A percentile compares a stretch with the other conserved stretches of the same genome.
phyloP scores from a whole-genome alignment of 164 flowering plant species.

The Buxus sempervirens region DNA sequence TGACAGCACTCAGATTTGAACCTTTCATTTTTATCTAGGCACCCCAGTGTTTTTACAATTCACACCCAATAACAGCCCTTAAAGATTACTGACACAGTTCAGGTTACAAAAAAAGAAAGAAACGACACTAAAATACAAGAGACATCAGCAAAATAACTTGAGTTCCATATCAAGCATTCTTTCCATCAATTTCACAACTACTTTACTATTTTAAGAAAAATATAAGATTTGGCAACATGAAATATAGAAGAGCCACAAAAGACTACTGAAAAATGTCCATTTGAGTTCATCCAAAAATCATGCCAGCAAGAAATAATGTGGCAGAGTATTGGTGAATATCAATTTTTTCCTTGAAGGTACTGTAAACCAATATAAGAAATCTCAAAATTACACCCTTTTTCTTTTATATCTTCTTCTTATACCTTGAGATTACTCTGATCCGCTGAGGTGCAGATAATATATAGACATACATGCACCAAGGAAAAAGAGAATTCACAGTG shows the following conservation, averaged over 20 bases:
- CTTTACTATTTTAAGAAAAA: not conserved
- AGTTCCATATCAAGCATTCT: not conserved
- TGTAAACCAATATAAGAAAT: not conserved
- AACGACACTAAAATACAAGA: not conserved
- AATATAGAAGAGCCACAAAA: not conserved
- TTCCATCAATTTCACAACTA: not conserved
- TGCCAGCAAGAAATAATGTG: not conserved
- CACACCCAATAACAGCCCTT: too few species aligned
- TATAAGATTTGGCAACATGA: not conserved
- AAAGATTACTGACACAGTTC: not conserved
- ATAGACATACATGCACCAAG: not conserved
- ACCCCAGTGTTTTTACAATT: too few species aligned
- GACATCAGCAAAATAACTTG: not conserved
- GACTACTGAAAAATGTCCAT: not conserved
- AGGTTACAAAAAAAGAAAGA: not conserved
- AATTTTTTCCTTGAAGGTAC: too few species aligned
- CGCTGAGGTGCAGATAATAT: not conserved
- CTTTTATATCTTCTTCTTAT: not conserved
- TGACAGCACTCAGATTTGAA: too few species aligned
- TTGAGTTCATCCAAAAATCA: not conserved
- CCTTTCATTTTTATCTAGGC: too few species aligned
- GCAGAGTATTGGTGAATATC: not conserved
- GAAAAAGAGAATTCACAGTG: not conserved
- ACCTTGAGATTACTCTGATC: not conserved
- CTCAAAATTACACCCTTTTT: not conserved